Conservation (phyloP, 2,329 filamentous ascomycete species). For the Fusarium abutilonis region DNA sequence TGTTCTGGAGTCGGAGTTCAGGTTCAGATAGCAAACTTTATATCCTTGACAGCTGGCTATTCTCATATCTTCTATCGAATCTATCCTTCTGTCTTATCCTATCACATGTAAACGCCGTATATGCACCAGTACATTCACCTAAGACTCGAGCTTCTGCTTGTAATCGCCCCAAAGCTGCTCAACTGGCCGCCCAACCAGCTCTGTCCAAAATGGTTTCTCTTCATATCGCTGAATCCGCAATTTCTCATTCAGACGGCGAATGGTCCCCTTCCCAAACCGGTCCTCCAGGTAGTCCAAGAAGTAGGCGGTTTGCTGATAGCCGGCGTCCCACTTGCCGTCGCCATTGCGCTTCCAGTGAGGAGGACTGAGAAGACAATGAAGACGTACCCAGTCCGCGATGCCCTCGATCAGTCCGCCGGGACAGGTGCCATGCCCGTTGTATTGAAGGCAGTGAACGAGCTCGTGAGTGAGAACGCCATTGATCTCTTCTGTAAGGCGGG, state of each 20-base stretch:
- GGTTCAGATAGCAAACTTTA: slow-evolving; percentile 31
- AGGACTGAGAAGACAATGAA: slow-evolving; percentile 76
- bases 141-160: slow-evolving; percentile 48
- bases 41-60: slow-evolving; percentile 38
- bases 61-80: slow-evolving; percentile 23
- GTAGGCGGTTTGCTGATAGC: slow-evolving; percentile 91
- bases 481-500: slow-evolving; percentile 69
- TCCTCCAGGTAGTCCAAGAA: slow-evolving; percentile 88
- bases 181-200: slow-evolving; percentile 73
- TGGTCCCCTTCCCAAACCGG: slow-evolving; percentile 67
- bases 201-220: slow-evolving; percentile 72
- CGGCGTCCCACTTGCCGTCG: slow-evolving; percentile 78
- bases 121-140: slow-evolving; percentile 10
- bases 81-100: slow-evolving; percentile 2
- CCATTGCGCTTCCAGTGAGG: slow-evolving; percentile 80
- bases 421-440: slow-evolving; percentile 69
- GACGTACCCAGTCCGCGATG: slow-evolving; percentile 89
- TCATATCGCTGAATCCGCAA: slow-evolving; percentile 72
- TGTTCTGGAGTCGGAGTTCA: slow-evolving; percentile 34
- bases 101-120: slow-evolving; percentile 3
- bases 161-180: slow-evolving; percentile 81
- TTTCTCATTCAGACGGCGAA: slow-evolving; percentile 73
- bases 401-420: slow-evolving; percentile 88
- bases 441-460: slow-evolving; percentile 94
- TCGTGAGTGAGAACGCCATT: slow-evolving; percentile 89